These are phyloP conservation scores for Pulveroboletus frians DNA, from an alignment of 768 basidiomycete species.

Conservation along the genomic window DNA sequence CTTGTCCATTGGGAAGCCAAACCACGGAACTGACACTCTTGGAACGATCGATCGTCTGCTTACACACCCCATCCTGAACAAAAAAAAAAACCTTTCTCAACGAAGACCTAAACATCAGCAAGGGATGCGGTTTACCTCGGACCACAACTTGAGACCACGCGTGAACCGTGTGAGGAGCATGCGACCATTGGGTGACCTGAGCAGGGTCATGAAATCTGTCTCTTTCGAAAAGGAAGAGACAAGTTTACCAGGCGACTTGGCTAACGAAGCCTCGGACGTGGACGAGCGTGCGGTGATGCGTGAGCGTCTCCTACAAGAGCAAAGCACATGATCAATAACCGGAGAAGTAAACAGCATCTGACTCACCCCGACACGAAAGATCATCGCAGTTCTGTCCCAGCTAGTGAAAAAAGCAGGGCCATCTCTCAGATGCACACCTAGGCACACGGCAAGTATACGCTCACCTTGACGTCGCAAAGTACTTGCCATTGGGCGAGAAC, in stretches of 20 bases:
- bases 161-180: slow-evolving; percentile 43
- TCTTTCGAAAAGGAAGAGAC: neutral
- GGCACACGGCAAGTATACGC: neutral
- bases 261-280: slow-evolving; percentile 49
- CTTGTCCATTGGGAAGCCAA: slow-evolving; percentile 46
- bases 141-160: slow-evolving; percentile 48
- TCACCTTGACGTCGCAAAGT: slow-evolving; percentile 50
- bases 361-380: slow-evolving; percentile 43
- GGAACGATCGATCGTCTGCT: slow-evolving; percentile 43
- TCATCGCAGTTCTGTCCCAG: slow-evolving; percentile 46
- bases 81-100: neutral
- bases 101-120: neutral
- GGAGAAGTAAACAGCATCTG: neutral
- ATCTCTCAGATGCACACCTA: neutral
- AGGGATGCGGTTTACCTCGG: slow-evolving; percentile 30
- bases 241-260: slow-evolving; percentile 46
- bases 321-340: neutral
- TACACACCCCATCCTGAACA: slow-evolving; percentile 45
- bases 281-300: slow-evolving; percentile 40
- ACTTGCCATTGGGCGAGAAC: slow-evolving; percentile 53
- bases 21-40: slow-evolving; percentile 41
- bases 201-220: neutral
- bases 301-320: slow-evolving; percentile 34
- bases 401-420: slow-evolving; percentile 16
- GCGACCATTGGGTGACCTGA: slow-evolving; percentile 45